Evolutionary conservation across 2,329 filamentous ascomycete genomes (phyloP).

Genomic region (Ploettnerulaceae sp.): DNA sequence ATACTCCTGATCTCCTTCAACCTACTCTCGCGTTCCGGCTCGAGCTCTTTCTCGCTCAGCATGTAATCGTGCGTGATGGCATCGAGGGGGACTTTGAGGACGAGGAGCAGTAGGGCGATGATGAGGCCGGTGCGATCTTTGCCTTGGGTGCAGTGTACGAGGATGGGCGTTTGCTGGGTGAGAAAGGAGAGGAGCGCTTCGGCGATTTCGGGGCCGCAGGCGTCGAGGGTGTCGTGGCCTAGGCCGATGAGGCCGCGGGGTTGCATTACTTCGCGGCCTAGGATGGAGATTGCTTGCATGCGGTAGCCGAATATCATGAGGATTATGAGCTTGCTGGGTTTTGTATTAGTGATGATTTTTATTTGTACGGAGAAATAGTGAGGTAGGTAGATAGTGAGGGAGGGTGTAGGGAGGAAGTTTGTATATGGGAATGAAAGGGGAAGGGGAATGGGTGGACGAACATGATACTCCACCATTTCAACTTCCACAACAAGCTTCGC

Average conservation of each 20-base stretch:
- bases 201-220: slow-evolving; percentile 58
- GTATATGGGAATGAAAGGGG: not conserved
- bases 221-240: slow-evolving; percentile 62
- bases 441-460: slow-evolving; percentile 36
- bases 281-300: slow-evolving; percentile 61
- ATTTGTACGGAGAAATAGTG: not conserved
- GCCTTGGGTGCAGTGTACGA: slow-evolving; percentile 84
- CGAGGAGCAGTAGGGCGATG: slow-evolving; percentile 61
- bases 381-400: not conserved
- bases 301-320: slow-evolving; percentile 64
- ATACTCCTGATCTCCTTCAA: slow-evolving; percentile 64
- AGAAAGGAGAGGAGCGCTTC: slow-evolving; percentile 32
- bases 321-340: slow-evolving; percentile 50
- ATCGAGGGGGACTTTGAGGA: slow-evolving; percentile 50
- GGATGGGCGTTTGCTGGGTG: slow-evolving; percentile 42
- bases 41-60: slow-evolving; percentile 58
- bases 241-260: slow-evolving; percentile 67
- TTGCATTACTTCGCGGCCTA: slow-evolving; percentile 66
- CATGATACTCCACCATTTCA: slow-evolving; percentile 64
- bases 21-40: slow-evolving; percentile 56
- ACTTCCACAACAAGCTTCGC: slow-evolving; percentile 57
- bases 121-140: slow-evolving; percentile 80
- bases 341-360: slow-evolving; percentile 6
- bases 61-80: slow-evolving; percentile 70
- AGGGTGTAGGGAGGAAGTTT: not conserved